A percentile compares a stretch with the other conserved stretches of the same genome.
Evolutionary conservation across 495 filamentous ascomycete genomes (phyloP).

Genomic region (Cercophora scortea): DNA sequence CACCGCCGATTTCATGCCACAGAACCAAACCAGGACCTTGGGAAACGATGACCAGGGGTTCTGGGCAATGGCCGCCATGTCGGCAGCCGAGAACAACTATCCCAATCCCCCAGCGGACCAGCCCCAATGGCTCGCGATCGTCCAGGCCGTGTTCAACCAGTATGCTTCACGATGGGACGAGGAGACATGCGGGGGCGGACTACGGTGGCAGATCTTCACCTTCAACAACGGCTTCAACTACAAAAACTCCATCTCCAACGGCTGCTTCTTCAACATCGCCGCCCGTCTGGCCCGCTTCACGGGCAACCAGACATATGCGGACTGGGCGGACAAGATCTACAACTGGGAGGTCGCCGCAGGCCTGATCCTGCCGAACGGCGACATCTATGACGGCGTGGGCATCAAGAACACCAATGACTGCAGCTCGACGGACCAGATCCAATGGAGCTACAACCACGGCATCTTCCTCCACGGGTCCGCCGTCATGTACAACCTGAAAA

Average conservation of each 20-base stretch:
- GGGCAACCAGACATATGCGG: slow-evolving; percentile 64
- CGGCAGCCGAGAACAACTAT: slow-evolving; percentile 71
- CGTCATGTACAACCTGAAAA: slow-evolving; percentile 62
- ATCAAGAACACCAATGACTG: slow-evolving; percentile 39
- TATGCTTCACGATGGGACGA: slow-evolving; percentile 63
- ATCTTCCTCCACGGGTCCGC: slow-evolving; percentile 67
- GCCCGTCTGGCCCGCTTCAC: slow-evolving; percentile 68
- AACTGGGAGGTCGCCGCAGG: slow-evolving; percentile 58
- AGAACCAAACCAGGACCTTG: slow-evolving; percentile 66
- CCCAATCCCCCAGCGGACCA: slow-evolving; percentile 53
- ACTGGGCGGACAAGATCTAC: slow-evolving; percentile 66
- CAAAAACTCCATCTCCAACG: slow-evolving; percentile 75
- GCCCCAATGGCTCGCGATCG: slow-evolving; percentile 71
- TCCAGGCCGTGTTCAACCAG: slow-evolving; percentile 70
- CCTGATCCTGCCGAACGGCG: slow-evolving; percentile 52
- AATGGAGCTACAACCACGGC: slow-evolving; percentile 73
- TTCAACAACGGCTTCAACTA: slow-evolving; percentile 77
- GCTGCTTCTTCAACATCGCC: slow-evolving; percentile 76
- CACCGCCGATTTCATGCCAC: slow-evolving; percentile 65
- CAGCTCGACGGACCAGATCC: slow-evolving; percentile 49
- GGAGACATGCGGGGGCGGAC: slow-evolving; percentile 61
- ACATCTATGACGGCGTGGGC: slow-evolving; percentile 61
- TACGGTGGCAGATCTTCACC: slow-evolving; percentile 78
- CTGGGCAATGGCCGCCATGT: slow-evolving; percentile 78
- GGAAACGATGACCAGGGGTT: slow-evolving; percentile 87